Evolutionary conservation across 2,329 filamentous ascomycete genomes (phyloP).

Genomic region (Fusarium xylarioides): DNA sequence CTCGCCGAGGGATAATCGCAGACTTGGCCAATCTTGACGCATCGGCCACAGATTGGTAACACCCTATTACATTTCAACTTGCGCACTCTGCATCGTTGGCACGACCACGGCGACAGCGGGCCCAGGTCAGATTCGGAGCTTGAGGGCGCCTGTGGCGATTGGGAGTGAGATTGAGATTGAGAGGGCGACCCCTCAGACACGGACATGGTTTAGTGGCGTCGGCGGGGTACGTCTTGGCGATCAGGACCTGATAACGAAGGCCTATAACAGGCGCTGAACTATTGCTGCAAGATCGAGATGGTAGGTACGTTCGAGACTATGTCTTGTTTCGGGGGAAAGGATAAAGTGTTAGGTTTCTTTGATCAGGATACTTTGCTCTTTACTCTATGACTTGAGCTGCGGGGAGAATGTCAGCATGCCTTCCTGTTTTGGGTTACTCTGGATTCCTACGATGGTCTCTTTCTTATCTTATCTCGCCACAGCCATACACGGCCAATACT

Average conservation of each 20-base stretch:
- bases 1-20: constrained; percentile 22
- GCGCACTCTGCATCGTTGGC: constrained; percentile 15
- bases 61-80: constrained; percentile 25
- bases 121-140: constrained; percentile 10
- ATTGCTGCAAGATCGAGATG: background rate
- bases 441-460: background rate
- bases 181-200: constrained; percentile 21
- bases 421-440: background rate
- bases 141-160: constrained; percentile 17
- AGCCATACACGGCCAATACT: background rate
- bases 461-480: background rate
- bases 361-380: background rate
- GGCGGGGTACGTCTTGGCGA: background rate
- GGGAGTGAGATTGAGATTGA: background rate
- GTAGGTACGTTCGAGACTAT: background rate
- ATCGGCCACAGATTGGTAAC: constrained; percentile 11
- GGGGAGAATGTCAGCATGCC: constrained; percentile 6
- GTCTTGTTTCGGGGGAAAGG: background rate
- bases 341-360: background rate
- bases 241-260: background rate
- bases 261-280: background rate
- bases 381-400: background rate
- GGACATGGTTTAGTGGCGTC: background rate
- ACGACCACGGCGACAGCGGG: constrained; percentile 13
- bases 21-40: constrained; percentile 9